Base-by-base conservation (phyloP, 768 basidiomycete genomes). In the Hygrophoropsis aurantiaca region DNA sequence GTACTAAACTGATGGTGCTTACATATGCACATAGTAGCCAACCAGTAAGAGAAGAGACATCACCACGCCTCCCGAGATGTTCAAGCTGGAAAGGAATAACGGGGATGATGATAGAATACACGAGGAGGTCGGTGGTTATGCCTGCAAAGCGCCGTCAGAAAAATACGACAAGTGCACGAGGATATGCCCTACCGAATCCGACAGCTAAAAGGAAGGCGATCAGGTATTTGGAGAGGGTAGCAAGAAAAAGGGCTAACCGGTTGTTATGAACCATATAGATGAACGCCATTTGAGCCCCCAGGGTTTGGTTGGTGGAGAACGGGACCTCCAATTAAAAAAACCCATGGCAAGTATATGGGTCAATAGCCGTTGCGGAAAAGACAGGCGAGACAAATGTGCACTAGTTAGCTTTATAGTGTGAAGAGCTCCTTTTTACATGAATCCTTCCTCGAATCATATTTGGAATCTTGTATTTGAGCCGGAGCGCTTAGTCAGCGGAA, bases 71-170 rank as follows among this genome's bases (percentile, higher is more conserved):
- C 0, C 70, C 62, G 39, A 84, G 69, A 5, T 47, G 58, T 54
- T 82, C 74, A 19, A 85, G 73, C 26, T 80, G 81, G 55, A 84
- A 84, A 2, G 83, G 82, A 47, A 84, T 71, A 24, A 84, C 80
- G 8, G 83, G 82, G 25, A 83, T 76, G 47, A 83, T 78, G 21
- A 80, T 69, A 4, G 81, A 79, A 54, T 84, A 84, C 9, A 80
- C 76, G n/a, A 84, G 60, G 1, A 81, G 55, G 58, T 84, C 83
- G 1, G 75, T 76, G 3, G 67, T 67, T 36, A 71, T 66, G 9
- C 71, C 70, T 72, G 21, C 16, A 32, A 18, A 46, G 1, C 48
- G 44, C 26, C 13, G 26, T 11, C 32, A 44, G 8, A 13, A 15
- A 24, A 3, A 15, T n/a, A 24, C 11, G 30, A n/a, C 16, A 3